Base-by-base conservation (phyloP, 805 yeast species). In the Lipomyces lipofer region DNA sequence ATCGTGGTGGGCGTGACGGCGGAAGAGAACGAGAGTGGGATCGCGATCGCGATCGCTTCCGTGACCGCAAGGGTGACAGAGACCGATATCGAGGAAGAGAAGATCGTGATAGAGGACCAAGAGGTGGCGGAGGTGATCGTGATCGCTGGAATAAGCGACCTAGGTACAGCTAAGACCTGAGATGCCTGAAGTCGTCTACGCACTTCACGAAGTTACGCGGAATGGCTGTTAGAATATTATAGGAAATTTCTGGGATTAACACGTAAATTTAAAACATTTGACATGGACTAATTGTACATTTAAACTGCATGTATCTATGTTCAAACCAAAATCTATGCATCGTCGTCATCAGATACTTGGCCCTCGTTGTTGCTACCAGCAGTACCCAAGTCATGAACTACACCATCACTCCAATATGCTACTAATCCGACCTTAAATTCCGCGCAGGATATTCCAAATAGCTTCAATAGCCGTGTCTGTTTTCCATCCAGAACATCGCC, bases 361-460 rank as follows among this genome's bases (percentile, higher is more conserved):
- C 40, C 43, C 10, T 45, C 57, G 19, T 42, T 49, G 5, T 17
- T 46, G 21, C 24, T 15, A 15, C 38, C n/a, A 3, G 27, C 43
- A 10, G 30, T 25, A 28, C 52, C 52, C 13, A 52, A 27, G 36
- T 49, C 65, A 22, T 52, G 59, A 9, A 63, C 64, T 3, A 38
- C 59, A 7, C 63, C 66, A 39, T 88, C 89, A 54, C 79, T 83
- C 69, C 86, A 92, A 71, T 79, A 88, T 17, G 94, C 97, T 64
- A 83, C 73, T 59, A 86, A 74, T 64, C 82, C 79, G 49, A 94
- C 95, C 71, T 84, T 88, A 74, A 92, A 94, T 68, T 88, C 90
- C 43, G 97, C 80, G 52, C 90, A 89, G 10, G 97, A 97, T 54
- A 95, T 82, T 67, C 99, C 99, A 71, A 94, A 95, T 64, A 88